Conservation (phyloP, 306 rosid genomes). For the Sesbania bispinosa region DNA sequence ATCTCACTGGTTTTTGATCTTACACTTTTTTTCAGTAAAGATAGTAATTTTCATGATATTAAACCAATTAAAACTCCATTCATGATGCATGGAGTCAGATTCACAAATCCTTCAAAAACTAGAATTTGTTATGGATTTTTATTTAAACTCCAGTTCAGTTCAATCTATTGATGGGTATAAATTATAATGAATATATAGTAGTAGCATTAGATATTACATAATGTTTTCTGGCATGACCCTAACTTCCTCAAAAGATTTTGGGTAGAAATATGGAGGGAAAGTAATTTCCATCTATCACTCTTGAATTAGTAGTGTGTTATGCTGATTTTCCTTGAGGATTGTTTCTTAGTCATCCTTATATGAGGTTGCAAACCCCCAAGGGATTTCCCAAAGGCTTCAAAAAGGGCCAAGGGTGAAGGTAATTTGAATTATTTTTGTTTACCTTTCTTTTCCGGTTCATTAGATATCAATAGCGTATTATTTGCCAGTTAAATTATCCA, state of each 20-base stretch:
- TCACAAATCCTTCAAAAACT: slow-evolving; percentile 18
- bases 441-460: slow-evolving; percentile 1
- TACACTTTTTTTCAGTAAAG: not conserved
- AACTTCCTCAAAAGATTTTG: slow-evolving; percentile 88
- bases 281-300: slow-evolving; percentile 41
- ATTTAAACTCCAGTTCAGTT: slow-evolving; percentile 1
- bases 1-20: slow-evolving; percentile 15
- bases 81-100: slow-evolving; percentile 16
- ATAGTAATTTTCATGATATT: slow-evolving; percentile 13
- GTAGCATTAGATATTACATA: slow-evolving; percentile 18
- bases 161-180: slow-evolving; percentile 16
- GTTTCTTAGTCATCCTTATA: slow-evolving; percentile 26
- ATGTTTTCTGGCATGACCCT: slow-evolving; percentile 16
- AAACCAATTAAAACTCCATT: slow-evolving; percentile 3
- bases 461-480: not conserved
- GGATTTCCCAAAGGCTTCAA: slow-evolving; percentile 91
- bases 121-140: not conserved
- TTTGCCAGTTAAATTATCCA: slow-evolving; percentile 11
- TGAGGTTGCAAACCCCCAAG: slow-evolving; percentile 99
- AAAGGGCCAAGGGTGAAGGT: slow-evolving; percentile 68
- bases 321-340: slow-evolving; percentile 25
- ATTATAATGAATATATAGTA: not conserved
- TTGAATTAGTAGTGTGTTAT: slow-evolving; percentile 24
- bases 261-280: slow-evolving; percentile 99
- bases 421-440: slow-evolving; percentile 32